phyloP scores from a whole-genome alignment of 306 rosid genomes.

The Casuarina equisetifolia region DNA sequence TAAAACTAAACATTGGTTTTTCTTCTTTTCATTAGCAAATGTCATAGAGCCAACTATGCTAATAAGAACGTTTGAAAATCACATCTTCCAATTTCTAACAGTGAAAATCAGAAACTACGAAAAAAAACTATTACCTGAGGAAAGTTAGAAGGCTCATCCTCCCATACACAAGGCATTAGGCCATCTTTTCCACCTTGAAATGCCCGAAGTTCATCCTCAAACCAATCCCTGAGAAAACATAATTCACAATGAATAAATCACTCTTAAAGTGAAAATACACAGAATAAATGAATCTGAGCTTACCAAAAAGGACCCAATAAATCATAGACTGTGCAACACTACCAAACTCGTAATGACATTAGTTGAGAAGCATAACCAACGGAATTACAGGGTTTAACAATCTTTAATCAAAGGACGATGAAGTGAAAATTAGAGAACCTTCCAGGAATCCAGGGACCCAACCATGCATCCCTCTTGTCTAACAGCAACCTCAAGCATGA shows the following conservation, averaged over 20 bases:
- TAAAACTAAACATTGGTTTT: background rate
- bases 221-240: conserved; percentile 77
- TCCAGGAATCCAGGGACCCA: conserved; percentile 99
- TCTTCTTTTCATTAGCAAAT: background rate
- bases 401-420: background rate
- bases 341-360: conserved; percentile 2
- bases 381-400: conserved; percentile 1
- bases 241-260: conserved; percentile 20
- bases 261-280: background rate
- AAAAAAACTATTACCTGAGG: conserved; percentile 65
- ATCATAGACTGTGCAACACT: background rate
- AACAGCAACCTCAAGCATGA: conserved; percentile 90
- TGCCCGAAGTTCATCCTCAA: conserved; percentile 97
- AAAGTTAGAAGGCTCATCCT: conserved; percentile 80
- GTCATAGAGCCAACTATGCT: background rate
- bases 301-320: conserved; percentile 1
- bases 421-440: conserved; percentile 53
- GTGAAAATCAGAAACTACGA: background rate
- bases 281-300: background rate
- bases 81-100: background rate
- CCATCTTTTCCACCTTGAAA: conserved; percentile 97
- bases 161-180: conserved; percentile 87
- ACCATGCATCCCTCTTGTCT: conserved; percentile 97
- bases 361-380: background rate
- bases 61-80: background rate